Base-by-base conservation (phyloP, 2,329 filamentous ascomycete genomes). In the Fusarium oligoseptatum region DNA sequence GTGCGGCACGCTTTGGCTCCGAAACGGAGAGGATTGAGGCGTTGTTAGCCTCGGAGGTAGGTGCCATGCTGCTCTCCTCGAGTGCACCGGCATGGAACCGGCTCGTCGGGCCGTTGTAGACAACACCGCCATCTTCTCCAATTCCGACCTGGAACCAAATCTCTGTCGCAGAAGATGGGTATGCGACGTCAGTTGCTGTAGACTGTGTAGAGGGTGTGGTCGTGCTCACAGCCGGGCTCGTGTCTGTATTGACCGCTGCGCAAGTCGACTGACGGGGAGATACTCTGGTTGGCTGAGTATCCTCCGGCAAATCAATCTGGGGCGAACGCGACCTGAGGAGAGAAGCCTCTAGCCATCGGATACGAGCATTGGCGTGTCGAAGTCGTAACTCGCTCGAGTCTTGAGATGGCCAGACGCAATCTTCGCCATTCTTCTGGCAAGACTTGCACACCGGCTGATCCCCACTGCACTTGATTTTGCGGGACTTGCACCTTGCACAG, bases 21-120 rank as follows among this genome's bases (percentile, higher is more conserved):
- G 29, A 56, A 14, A 56, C 29, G 29, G 50, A 56, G 11, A 29
- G 29, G 9, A n/a, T 32, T 14, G 27, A 32, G 27, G 4, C 9
- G 14, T 56, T 32, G 6, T 6, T 56, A 56, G 50, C 11, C 10
- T 20, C 50, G 1, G 27, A n/a, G 27, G 9, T 4, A 20, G 27
- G 27, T 11, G n/a, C 52, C 20, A 32, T 34, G 17, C 17, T 57
- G n/a, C 17, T 36, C 27, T 57, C 52, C 4, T 56, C 52, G 4
- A 57, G 32, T 15, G 52, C 32, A 2, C 52, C 52, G 10, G 73
- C 75, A 24, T 77, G 75, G 12, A 77, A 77, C 9, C 75, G 73
- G 20, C 75, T 77, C 5, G 75, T 77, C 3, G 75, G 75, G 6
- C 75, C 75, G n/a, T 77, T 74, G 61, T 77, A 77, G n/a, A 68